Base-by-base conservation (phyloP, 768 basidiomycete genomes). In the Rhizopogon rudus region DNA sequence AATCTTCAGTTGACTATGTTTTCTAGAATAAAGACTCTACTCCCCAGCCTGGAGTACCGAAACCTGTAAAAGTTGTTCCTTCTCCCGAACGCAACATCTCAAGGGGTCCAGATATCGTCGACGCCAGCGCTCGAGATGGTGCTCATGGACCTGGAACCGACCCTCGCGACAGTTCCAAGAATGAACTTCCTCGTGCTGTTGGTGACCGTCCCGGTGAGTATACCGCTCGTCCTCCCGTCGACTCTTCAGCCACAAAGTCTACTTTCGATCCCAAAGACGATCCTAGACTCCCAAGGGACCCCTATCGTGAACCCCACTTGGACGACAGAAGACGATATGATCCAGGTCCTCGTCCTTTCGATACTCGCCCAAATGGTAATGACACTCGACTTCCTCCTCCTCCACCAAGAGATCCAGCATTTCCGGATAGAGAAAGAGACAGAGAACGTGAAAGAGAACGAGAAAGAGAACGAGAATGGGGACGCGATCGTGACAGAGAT, bases 341-440 rank as follows among this genome's bases (percentile, higher is more conserved):
- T 33, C 69, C 65, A 54, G 40, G 61, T 56, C 16, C 50, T 29
- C 44, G 52, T 33, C 20, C 53, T 49, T 20, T 44, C 40, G 66
- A 68, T 40, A 40, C 12, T 40, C 55, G 59, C 37, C 57, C 46
- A 13, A 58, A 61, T 17, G 64, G 53, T 31, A 51, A 61, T 44
- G 59, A 63, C 28, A 14, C 56, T 54, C 61, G 57, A 44, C 39
- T 57, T 43, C 61, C 63, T 50, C 41, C 53, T 40, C 42, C 25
- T 5, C 25, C 25, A 25, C 25, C 65, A 50, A 64, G 72, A 37
- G 73, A 72, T 52, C 66, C 62, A 54, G 70, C 65, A 53, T 57
- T 55, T 56, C 60, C 65, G 61, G 75, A 75, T 58, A 68, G 63
- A 53, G 70, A 72, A 37, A 61, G 68, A 22, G 72, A 73, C 43